Evolutionary conservation across 306 rosid species (phyloP), one percentile per base, ranked within the genome.

Genomic region (Ammopiptanthus mongolicus): DNA sequence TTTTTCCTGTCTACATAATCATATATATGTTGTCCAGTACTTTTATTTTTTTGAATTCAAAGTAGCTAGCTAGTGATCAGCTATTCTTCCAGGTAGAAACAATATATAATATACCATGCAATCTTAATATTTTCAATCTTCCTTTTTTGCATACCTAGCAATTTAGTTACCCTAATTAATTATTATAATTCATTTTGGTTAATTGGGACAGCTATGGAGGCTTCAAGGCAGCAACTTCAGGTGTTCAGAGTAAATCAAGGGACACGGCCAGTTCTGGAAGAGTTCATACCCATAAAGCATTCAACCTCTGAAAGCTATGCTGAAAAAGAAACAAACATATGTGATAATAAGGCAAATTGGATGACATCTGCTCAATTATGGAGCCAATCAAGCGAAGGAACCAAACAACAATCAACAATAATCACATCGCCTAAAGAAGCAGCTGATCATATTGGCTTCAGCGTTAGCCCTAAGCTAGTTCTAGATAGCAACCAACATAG

Each of bases 321-420:
- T 5, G 96, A 92, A 59, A 87, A 83, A 19, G 33, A 73, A 17
- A 52, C 87, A 28, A 89, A 78, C 79, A 51, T 83, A 39, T 87
- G 91, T 15, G 97, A 96, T 53, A 96, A 90, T 48, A 96, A 90
- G 84, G 96, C 99, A 44, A 96, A 89, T 44, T 96, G 99, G 99
- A 96, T 96, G 99, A 92, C 90, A 48, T 81, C 97, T 18, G 99
- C 96, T 23, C 99, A 96, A 61, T 84, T 96, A 37, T 96, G 99
- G 99, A 96, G 99, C 85, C 99, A 96, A 85, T 71, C 88, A 78
- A 81, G 74, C 17, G 90, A 86, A 57, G 99, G 74, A 79, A 64
- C 75, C 51, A 87, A 90, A 65, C 83, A 86, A 31, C 81, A 87
- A 48, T 42, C 89, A 18, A 47, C 83, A 66, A 61, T 55, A 58